Evolutionary conservation across 495 filamentous ascomycete species (phyloP).

Genomic region (Aspergillus incahuasiensis): DNA sequence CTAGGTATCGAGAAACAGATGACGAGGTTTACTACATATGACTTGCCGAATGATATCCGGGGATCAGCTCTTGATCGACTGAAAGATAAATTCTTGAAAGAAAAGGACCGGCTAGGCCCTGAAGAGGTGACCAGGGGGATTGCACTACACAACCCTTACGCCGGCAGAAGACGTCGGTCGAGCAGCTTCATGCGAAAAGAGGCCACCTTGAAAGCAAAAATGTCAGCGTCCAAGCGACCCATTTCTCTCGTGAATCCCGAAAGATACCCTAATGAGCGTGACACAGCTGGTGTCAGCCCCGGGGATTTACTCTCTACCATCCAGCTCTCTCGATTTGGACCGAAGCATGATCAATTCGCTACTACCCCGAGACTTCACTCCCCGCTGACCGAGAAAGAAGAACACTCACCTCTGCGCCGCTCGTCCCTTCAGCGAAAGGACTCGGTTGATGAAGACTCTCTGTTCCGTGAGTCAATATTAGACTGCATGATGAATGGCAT

Average conservation of each 20-base stretch:
- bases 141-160: conserved; percentile 81
- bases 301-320: conserved; percentile 80
- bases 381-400: conserved; percentile 57
- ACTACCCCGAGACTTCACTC: conserved; percentile 32
- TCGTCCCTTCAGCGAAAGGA: conserved; percentile 65
- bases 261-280: conserved; percentile 20
- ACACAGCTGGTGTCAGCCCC: conserved; percentile 49
- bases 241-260: conserved; percentile 18
- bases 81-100: conserved; percentile 87
- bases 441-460: conserved; percentile 73
- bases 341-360: conserved; percentile 30
- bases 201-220: conserved; percentile 64
- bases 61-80: conserved; percentile 77
- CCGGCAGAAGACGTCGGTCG: conserved; percentile 62
- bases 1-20: conserved; percentile 86
- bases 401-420: conserved; percentile 51
- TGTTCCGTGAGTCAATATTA: conserved; percentile 85
- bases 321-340: conserved; percentile 61
- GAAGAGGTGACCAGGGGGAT: conserved; percentile 92
- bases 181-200: conserved; percentile 76
- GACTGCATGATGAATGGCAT: conserved; percentile 96
- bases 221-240: conserved; percentile 25
- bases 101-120: conserved; percentile 75
- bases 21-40: conserved; percentile 84
- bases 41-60: conserved; percentile 86